Base-by-base conservation (phyloP, 805 yeast genomes). In the Isabelozyma gotoi region DNA sequence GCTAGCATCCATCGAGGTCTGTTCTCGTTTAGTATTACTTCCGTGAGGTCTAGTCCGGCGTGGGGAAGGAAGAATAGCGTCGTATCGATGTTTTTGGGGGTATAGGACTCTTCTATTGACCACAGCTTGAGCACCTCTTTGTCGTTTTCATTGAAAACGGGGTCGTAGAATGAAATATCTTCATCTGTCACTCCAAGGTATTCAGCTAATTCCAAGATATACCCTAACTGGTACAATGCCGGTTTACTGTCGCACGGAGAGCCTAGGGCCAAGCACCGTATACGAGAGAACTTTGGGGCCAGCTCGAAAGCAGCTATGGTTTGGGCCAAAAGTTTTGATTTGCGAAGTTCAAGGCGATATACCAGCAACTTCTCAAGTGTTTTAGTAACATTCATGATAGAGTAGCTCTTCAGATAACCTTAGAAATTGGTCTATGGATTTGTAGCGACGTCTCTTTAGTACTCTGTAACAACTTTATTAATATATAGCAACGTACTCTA, bases 241-340 rank as follows among this genome's bases (percentile, higher is more conserved):
- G 78, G 76, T n/a, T 55, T 59, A 42, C 79, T 83, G 5, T 76
- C 76, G 11, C 76, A 60, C 3, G 88, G 85, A 4, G 81, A 72
- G 0, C 95, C 96, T 16, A 87, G 64, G 0, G 92, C 95, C 21
- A 87, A 60, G 53, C 92, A 86, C 51, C 89, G 67, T 47, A 87
- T 72, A 19, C 45, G 51, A 4, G 50, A 44, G 27, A 57, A 36
- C n/a, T 41, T 36, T 21, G 8, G 8, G 12, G 29, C 29, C 29
- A 24, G 29, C 12, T 36, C 8, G 11, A 36, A 8, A 2, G 39
- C 39, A 36, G 39, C 24, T 3, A 7, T 8, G 12, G 24, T 24
- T 2, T 24, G n/a, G 29, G 29, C 29, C 29, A 24, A 24, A 10
- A 24, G 12, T 7, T 24, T 24, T 10, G 29, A 24, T n/a, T n/a